A percentile compares a stretch with the other conserved stretches of the same genome.
Evolutionary conservation across 23 red algal genomes (phyloP).

Genomic region (Gracilaria gracilis): DNA sequence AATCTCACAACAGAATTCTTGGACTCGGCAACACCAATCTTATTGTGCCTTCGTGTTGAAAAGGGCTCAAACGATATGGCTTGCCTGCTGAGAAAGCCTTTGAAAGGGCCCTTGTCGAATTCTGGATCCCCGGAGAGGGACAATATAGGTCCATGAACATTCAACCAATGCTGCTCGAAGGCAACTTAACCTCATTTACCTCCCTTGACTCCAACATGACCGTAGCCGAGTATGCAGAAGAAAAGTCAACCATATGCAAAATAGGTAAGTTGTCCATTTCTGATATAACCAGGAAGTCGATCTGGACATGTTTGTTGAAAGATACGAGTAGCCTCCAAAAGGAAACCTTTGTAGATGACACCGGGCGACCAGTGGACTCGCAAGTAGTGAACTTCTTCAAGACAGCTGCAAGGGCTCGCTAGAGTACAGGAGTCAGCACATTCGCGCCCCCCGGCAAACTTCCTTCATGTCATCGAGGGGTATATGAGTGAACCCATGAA

Average conservation of each 20-base stretch:
- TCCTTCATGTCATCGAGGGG: conserved; percentile 34
- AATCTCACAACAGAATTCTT: conserved; percentile 10
- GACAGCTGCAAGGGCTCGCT: not conserved
- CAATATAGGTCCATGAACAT: conserved; percentile 9
- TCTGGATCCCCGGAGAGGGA: conserved; percentile 27
- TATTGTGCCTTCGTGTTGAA: conserved; percentile 34
- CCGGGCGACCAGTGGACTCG: conserved; percentile 3
- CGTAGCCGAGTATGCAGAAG: conserved; percentile 14
- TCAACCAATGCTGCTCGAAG: conserved; percentile 20
- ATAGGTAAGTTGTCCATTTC: conserved; percentile 25
- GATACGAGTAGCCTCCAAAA: conserved; percentile 19
- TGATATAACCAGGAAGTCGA: conserved; percentile 30
- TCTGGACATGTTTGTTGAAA: conserved; percentile 50
- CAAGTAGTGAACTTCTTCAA: conserved; percentile 3
- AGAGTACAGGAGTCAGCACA: conserved; percentile 22
- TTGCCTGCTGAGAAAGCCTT: not conserved
- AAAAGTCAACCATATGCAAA: conserved; percentile 47
- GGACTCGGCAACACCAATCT: conserved; percentile 34
- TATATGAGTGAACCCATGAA: conserved; percentile 48
- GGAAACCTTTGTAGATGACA: conserved; percentile 21
- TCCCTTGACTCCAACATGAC: conserved; percentile 8
- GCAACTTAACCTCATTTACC: not conserved
- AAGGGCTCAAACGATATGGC: conserved; percentile 14
- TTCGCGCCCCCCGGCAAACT: conserved; percentile 6
- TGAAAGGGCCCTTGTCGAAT: conserved; percentile 14